Evolutionary conservation across 2,329 filamentous ascomycete genomes (phyloP), one percentile per base, ranked within the genome.

Genomic region (Fusarium verticillioides): DNA sequence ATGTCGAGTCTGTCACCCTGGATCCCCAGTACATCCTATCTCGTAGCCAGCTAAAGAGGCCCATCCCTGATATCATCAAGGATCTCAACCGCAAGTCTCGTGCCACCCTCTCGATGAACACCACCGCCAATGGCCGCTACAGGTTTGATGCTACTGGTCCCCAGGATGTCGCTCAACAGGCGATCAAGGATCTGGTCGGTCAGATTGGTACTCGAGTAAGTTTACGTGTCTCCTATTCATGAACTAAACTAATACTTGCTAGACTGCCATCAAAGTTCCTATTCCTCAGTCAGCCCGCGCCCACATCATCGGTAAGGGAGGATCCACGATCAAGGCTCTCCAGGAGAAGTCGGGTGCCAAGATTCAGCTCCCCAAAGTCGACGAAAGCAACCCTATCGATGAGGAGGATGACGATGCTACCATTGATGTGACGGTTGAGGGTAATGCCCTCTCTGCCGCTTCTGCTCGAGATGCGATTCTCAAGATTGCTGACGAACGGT

Each of bases 1-100:
- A 95, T 82, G 90, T 91, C 75, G 94, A 97, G 82, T 88, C 89
- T 43, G 90, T 97, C 73, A 88, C 90, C 32, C 88, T 97, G 67
- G 90, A 92, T 61, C 90, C 93, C 13, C 89, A 91, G 50, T 92
- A 96, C 80, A 89, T 98, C 80, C 88, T 94, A 52, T 92, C 94
- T 23, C 90, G 92, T 47, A 86, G 85, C 67, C 91, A 97, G 81
- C 86, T 98, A 78, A 97, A 93, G 87, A 94, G 94, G 76, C 94
- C 96, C 12, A 87, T 98, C 58, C 86, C 90, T 37, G 96, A 98
- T 75, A 92, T 96, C 74, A 86, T 98, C 79, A 93, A 94, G 81
- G 95, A 98, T 74, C 94, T 98, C 84, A 98, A 97, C 84, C 94
- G 93, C 83, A 94, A 93, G 80, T 97, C 94, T 69, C 95, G 96